Percentiles rank a stretch among this genome's conserved stretches.
phyloP scores from a whole-genome alignment of 2,329 filamentous ascomycete species.

The Penicillium crustosum region DNA sequence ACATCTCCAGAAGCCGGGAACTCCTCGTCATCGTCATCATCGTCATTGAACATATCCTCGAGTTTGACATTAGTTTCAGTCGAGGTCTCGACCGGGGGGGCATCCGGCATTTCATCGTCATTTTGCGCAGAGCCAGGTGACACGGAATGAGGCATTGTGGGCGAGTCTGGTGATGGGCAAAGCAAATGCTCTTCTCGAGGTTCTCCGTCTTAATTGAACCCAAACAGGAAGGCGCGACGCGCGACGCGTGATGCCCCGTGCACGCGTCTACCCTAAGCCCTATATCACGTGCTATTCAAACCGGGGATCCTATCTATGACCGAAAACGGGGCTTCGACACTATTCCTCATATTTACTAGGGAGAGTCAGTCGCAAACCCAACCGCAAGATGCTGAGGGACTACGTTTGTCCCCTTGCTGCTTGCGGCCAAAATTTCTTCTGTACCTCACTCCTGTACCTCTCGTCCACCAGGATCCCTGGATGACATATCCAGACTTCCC shows the following conservation, averaged over 20 bases:
- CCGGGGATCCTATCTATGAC: background rate
- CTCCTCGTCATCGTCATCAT: conserved; percentile 55
- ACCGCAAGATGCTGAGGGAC: background rate
- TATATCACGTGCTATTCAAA: conserved; percentile 14
- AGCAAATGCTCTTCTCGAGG: background rate
- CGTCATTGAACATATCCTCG: conserved; percentile 60
- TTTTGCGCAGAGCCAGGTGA: conserved; percentile 42
- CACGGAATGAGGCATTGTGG: conserved; percentile 41
- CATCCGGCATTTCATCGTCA: conserved; percentile 46
- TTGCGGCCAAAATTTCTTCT: conserved; percentile 11
- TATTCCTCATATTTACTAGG: background rate
- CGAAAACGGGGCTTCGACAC: conserved; percentile 14
- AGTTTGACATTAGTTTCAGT: conserved; percentile 43
- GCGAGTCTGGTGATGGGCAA: conserved; percentile 1
- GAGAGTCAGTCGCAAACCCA: background rate
- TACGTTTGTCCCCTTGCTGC: conserved; percentile 6
- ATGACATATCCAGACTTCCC: conserved; percentile 21
- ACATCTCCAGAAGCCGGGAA: conserved; percentile 54
- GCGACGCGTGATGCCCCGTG: conserved; percentile 20
- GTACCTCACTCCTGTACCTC: conserved; percentile 18
- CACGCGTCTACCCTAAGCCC: conserved; percentile 29
- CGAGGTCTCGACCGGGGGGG: conserved; percentile 25
- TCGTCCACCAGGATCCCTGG: conserved; percentile 10
- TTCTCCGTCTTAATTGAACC: conserved; percentile 15
- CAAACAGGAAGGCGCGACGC: conserved; percentile 24